These are phyloP conservation scores for Orobanche coerulescens DNA, from an alignment of 257 asterid genomes.

Conservation along the genomic window DNA sequence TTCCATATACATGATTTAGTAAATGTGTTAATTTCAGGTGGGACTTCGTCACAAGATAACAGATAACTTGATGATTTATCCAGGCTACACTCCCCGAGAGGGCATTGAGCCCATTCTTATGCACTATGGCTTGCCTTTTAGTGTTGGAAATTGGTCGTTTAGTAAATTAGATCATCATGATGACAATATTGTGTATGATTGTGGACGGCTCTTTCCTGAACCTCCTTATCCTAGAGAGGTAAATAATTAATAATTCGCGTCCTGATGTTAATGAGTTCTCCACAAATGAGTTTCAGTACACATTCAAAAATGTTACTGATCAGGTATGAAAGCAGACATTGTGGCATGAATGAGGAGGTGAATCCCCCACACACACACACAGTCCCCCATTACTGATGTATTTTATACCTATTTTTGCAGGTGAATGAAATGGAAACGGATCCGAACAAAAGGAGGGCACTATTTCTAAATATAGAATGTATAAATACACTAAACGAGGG, in stretches of 20 bases:
- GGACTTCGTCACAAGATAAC: constrained; percentile 90
- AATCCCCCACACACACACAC: too few relatives aligned
- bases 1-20: background rate
- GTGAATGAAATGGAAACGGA: constrained; percentile 57
- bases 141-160: constrained; percentile 90
- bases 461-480: constrained; percentile 65
- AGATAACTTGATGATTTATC: constrained; percentile 90
- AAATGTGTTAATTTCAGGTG: constrained; percentile 44
- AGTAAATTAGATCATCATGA: constrained; percentile 79
- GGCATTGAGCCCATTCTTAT: constrained; percentile 91
- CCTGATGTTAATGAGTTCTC: constrained; percentile 10
- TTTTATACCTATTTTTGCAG: constrained; percentile 30
- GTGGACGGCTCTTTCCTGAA: constrained; percentile 87
- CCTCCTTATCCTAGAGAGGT: constrained; percentile 99
- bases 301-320: background rate
- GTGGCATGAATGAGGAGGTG: too few relatives aligned
- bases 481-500: constrained; percentile 83
- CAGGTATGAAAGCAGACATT: too few relatives aligned
- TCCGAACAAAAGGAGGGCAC: constrained; percentile 53
- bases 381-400: background rate
- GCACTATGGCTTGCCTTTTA: constrained; percentile 94
- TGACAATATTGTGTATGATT: constrained; percentile 77
- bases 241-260: constrained; percentile 23
- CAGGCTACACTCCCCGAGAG: constrained; percentile 80
- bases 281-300: background rate